Evolutionary conservation across 495 filamentous ascomycete species (phyloP).

Genomic region (Neurospora terricola): DNA sequence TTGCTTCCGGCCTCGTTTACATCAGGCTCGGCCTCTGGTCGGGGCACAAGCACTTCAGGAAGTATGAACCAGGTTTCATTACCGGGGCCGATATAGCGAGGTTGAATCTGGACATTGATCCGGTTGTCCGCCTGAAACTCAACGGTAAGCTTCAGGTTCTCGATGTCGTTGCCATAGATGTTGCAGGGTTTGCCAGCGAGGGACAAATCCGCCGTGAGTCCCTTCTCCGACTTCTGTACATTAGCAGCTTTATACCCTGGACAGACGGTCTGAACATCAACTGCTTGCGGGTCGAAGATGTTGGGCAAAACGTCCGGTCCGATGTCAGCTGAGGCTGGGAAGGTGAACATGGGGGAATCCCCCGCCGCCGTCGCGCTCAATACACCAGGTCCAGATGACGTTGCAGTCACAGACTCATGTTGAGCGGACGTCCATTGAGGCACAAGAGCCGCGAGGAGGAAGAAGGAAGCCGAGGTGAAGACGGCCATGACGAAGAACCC

Average conservation of each 20-base stretch:
- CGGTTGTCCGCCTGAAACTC: slow-evolving; percentile 63
- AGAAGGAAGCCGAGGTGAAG: slow-evolving; percentile 7
- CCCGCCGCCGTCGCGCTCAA: background rate
- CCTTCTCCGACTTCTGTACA: slow-evolving; percentile 36
- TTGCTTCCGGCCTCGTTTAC: slow-evolving; percentile 24
- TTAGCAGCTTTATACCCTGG: slow-evolving; percentile 66
- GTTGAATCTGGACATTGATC: slow-evolving; percentile 70
- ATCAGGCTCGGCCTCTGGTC: slow-evolving; percentile 39
- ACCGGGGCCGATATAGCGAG: slow-evolving; percentile 49
- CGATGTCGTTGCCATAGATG: slow-evolving; percentile 62
- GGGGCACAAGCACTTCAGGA: slow-evolving; percentile 51
- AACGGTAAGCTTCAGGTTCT: slow-evolving; percentile 53
- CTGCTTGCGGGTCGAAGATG: slow-evolving; percentile 59
- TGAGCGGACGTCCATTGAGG: background rate
- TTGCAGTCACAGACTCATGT: background rate
- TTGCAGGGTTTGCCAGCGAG: slow-evolving; percentile 62
- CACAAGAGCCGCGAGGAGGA: slow-evolving; percentile 7
- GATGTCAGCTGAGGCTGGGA: slow-evolving; percentile 46
- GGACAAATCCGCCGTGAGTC: slow-evolving; percentile 51
- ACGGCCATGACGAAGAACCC: slow-evolving; percentile 11
- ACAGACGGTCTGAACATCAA: slow-evolving; percentile 62
- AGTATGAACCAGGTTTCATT: slow-evolving; percentile 63
- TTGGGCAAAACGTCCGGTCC: slow-evolving; percentile 58
- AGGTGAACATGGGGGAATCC: slow-evolving; percentile 14
- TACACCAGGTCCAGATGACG: background rate